phyloP scores from a whole-genome alignment of 1,284 basidiomycete genomes.

The Rhodotorula sp. region DNA sequence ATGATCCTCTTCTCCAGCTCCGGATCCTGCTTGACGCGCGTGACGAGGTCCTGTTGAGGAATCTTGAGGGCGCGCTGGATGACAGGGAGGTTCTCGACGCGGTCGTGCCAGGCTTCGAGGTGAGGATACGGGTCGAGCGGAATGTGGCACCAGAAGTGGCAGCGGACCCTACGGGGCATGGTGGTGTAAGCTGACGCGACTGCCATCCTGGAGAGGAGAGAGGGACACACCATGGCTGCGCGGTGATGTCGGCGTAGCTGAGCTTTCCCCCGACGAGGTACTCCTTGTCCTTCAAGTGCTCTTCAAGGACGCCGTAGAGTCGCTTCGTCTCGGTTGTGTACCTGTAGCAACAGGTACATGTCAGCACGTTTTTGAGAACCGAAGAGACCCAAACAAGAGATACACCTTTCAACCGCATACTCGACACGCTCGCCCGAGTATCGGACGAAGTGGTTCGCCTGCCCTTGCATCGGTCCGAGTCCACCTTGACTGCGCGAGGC shows the following conservation, averaged over 20 bases:
- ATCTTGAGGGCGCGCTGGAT: conserved; percentile 27
- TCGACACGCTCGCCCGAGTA: background rate
- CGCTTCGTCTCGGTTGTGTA: conserved; percentile 29
- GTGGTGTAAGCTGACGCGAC: background rate
- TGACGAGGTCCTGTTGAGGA: conserved; percentile 25
- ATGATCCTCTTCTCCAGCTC: conserved; percentile 20
- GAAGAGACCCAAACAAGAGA: background rate
- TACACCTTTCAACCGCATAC: background rate
- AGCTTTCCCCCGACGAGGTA: conserved; percentile 35
- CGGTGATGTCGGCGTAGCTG: conserved; percentile 32
- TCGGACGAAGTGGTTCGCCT: no score
- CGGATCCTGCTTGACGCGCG: conserved; percentile 16
- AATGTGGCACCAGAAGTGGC: conserved; percentile 29
- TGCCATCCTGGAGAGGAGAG: background rate
- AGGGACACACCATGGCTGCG: conserved; percentile 21
- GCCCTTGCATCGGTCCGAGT: background rate
- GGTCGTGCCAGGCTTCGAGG: conserved; percentile 23
- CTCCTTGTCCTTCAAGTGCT: conserved; percentile 23
- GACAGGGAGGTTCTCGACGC: conserved; percentile 20
- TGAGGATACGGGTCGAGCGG: conserved; percentile 16
- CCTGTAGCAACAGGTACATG: background rate
- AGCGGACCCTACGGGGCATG: conserved; percentile 18
- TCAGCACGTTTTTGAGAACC: no score
- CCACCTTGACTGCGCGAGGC: background rate
- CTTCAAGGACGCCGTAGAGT: conserved; percentile 27